Conservation (phyloP, 768 basidiomycete species). For the Rhodotorula paludigena region DNA sequence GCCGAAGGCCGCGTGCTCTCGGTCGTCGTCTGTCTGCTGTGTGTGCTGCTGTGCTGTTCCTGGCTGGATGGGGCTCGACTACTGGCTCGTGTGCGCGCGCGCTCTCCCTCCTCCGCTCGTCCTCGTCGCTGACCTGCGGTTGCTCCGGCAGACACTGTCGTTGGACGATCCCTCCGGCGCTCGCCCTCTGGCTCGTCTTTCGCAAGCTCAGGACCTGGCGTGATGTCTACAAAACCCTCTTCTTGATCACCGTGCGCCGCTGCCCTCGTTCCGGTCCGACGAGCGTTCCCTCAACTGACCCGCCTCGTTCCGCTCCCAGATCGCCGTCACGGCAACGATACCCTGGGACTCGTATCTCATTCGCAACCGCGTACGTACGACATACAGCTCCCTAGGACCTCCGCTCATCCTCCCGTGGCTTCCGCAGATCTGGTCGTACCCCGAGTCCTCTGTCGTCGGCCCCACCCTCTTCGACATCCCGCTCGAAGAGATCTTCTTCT, state of each 20-base stretch:
- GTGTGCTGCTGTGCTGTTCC: background rate
- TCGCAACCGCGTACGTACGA: conserved; percentile 25
- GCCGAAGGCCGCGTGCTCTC: background rate
- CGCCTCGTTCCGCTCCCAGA: background rate
- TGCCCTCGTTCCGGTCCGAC: too few species aligned
- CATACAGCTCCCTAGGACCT: background rate
- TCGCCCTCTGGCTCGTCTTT: conserved; percentile 27
- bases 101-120: background rate
- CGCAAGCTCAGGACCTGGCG: conserved; percentile 17
- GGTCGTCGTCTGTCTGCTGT: background rate
- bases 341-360: conserved; percentile 42
- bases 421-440: conserved; percentile 37
- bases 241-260: conserved; percentile 26
- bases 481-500: conserved; percentile 41
- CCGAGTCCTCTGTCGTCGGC: conserved; percentile 32
- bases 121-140: background rate
- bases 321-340: conserved; percentile 34
- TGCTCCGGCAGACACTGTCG: conserved; percentile 18
- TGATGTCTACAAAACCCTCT: conserved; percentile 29
- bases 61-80: conserved; percentile 8
- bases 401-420: background rate
- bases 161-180: conserved; percentile 33
- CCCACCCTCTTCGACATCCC: conserved; percentile 37
- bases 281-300: background rate
- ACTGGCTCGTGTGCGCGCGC: conserved; percentile 24